A percentile compares a stretch with the other conserved stretches of the same genome.
These are phyloP conservation scores for Penicillium crystallinum DNA, from an alignment of 495 filamentous ascomycete genomes.

Conservation along the genomic window DNA sequence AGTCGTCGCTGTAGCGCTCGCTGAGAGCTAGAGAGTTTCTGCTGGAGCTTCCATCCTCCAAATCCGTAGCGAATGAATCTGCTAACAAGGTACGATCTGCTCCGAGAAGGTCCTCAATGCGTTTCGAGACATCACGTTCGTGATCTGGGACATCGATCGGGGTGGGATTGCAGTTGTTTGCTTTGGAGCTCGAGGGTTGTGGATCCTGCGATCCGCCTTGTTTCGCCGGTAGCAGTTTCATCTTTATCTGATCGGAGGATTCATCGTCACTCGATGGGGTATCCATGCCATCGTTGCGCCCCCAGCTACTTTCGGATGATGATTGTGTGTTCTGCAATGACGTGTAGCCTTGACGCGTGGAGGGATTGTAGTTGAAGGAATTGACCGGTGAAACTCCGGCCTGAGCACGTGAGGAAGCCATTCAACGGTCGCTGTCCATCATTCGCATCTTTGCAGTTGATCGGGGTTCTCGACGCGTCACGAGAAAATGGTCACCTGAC, in stretches of 20 bases:
- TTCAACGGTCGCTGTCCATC: constrained; percentile 1
- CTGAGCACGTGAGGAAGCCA: neutral
- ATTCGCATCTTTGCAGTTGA: neutral
- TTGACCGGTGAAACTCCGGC: neutral
- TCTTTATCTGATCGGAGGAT: constrained; percentile 9
- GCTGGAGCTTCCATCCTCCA: constrained; percentile 16
- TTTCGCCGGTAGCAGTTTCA: constrained; percentile 16
- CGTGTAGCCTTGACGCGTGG: neutral
- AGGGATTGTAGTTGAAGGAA: neutral
- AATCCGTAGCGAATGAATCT: constrained; percentile 21
- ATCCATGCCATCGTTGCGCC: neutral
- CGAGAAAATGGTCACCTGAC: constrained; percentile 4
- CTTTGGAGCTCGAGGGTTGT: neutral
- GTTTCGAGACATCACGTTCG: constrained; percentile 13
- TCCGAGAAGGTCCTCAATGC: constrained; percentile 17
- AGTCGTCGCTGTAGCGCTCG: constrained; percentile 24
- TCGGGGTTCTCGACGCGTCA: neutral
- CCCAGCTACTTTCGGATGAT: neutral
- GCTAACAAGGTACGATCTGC: constrained; percentile 7
- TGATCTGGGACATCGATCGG: constrained; percentile 7
- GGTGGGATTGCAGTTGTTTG: neutral
- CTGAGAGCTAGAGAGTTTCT: constrained; percentile 7
- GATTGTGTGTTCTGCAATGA: neutral
- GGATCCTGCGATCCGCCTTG: neutral
- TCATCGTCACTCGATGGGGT: constrained; percentile 14